Base-by-base conservation (phyloP, 2,329 filamentous ascomycete genomes). In the Emydomyces testavorans region DNA sequence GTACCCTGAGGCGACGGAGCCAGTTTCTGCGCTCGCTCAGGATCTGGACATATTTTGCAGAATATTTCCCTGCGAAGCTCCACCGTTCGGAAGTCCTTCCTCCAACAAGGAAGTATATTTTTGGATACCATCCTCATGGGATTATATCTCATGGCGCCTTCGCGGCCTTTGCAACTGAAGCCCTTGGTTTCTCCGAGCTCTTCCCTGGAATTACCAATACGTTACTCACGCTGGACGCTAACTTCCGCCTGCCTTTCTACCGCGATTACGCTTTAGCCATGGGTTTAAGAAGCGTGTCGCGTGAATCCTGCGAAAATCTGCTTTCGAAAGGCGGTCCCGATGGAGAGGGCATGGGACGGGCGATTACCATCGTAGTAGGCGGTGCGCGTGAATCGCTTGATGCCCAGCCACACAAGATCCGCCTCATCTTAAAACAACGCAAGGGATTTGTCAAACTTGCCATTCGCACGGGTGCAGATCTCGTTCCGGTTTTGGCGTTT, bases 61-160 rank as follows among this genome's bases (percentile, higher is more conserved):
- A 80, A 13, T 98, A 96, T 70, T 98, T 93, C 61, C 92, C 92
- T 3, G 86, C 88, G 40, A 78, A 77, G 49, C 75, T 98, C 32
- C 88, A 96, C 69, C 86, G 92, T 55, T 92, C 86, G 3, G 77
- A 83, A 55, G 75, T 82, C 49, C 77, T 98, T 5, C 77, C 84
- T 18, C 77, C 87, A 0, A 87, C 83, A 1, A 76, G 88, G 53
- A 94, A 94, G 66, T 98, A 96, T 69, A 88, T 98, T 53, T 88
- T 98, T 58, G 90, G 90, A 37, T 96, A 96, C 65, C 92, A 96
- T 59, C 92, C 92, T 0, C 92, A 98, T 62, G 90, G 92, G 20
- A 96, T 98, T 65, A 95, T 98, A 60, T 92, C 85, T 4, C 87
- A 95, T 58, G 92, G 90, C n/a, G 90, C 89, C 0, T 95, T 90